Conservation (phyloP, 495 filamentous ascomycete genomes). For the Penicillium fimorum region DNA sequence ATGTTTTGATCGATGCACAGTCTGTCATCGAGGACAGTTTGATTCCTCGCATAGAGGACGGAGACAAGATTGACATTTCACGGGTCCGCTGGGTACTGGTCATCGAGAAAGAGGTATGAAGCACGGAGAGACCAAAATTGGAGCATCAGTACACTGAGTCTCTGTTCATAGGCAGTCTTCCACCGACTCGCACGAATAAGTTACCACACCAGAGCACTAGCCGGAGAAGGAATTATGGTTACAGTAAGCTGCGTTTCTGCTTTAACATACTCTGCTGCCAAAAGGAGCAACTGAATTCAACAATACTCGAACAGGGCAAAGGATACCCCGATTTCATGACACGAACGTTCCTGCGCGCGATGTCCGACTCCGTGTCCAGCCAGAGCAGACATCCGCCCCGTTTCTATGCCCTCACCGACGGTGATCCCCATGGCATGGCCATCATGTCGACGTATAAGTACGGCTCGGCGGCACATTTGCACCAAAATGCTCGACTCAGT, state of each 20-base stretch:
- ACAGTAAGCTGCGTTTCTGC: slow-evolving; percentile 50
- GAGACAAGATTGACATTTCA: slow-evolving; percentile 53
- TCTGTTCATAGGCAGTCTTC: slow-evolving; percentile 70
- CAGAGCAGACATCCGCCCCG: slow-evolving; percentile 30
- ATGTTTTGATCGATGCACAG: slow-evolving; percentile 23
- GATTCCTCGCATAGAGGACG: slow-evolving; percentile 58
- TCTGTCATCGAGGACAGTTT: slow-evolving; percentile 51
- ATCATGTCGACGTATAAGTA: slow-evolving; percentile 87
- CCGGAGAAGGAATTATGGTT: slow-evolving; percentile 63
- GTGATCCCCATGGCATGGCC: slow-evolving; percentile 80
- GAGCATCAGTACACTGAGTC: neutral
- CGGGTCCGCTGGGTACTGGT: slow-evolving; percentile 70
- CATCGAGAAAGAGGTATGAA: slow-evolving; percentile 83
- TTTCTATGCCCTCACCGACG: slow-evolving; percentile 74
- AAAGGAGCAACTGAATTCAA: neutral
- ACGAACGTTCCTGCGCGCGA: slow-evolving; percentile 56
- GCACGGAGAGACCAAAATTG: no score
- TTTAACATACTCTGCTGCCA: neutral
- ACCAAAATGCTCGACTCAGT: slow-evolving; percentile 62
- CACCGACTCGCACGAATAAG: slow-evolving; percentile 58
- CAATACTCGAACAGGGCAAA: slow-evolving; percentile 56
- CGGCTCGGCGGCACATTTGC: slow-evolving; percentile 69
- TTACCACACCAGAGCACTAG: slow-evolving; percentile 50
- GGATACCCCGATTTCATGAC: slow-evolving; percentile 90
- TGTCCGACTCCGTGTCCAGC: slow-evolving; percentile 28